Evolutionary conservation across 768 basidiomycete genomes (phyloP).

Genomic region (Suillus cothurnatus): DNA sequence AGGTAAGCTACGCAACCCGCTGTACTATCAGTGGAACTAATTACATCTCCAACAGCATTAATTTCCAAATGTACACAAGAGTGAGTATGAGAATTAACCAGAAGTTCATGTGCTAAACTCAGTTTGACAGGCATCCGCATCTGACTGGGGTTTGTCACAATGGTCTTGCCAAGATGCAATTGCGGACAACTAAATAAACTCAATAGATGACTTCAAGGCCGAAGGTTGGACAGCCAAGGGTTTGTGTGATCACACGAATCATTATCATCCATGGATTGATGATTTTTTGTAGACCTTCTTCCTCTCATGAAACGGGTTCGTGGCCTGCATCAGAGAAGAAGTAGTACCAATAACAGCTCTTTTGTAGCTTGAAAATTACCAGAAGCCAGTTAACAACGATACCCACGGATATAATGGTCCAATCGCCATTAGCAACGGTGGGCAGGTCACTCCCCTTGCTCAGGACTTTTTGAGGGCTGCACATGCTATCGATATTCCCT

Average conservation of each 20-base stretch:
- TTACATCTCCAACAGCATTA: constrained; percentile 50
- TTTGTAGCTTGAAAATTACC: constrained; percentile 70
- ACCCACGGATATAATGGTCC: constrained; percentile 74
- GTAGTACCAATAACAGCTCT: neutral
- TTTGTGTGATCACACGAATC: constrained; percentile 23
- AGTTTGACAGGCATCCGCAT: constrained; percentile 57
- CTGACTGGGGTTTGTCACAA: constrained; percentile 59
- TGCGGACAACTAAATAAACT: constrained; percentile 4
- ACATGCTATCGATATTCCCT: constrained; percentile 62
- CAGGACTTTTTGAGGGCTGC: constrained; percentile 71
- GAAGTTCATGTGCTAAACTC: neutral
- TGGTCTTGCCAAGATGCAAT: neutral
- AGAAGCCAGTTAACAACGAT: constrained; percentile 68
- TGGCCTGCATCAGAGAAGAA: neutral
- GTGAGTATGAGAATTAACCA: constrained; percentile 31
- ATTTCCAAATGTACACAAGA: constrained; percentile 79
- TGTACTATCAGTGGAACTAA: neutral
- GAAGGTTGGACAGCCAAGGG: constrained; percentile 69
- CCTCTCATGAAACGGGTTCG: constrained; percentile 71
- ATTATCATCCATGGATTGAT: neutral
- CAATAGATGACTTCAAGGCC: constrained; percentile 69
- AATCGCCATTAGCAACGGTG: constrained; percentile 74
- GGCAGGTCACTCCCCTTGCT: constrained; percentile 60
- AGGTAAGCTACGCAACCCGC: constrained; percentile 39
- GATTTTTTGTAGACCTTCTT: constrained; percentile 50